phyloP scores from a whole-genome alignment of 176 grass and related monocot genomes.

The Cocos nucifera region DNA sequence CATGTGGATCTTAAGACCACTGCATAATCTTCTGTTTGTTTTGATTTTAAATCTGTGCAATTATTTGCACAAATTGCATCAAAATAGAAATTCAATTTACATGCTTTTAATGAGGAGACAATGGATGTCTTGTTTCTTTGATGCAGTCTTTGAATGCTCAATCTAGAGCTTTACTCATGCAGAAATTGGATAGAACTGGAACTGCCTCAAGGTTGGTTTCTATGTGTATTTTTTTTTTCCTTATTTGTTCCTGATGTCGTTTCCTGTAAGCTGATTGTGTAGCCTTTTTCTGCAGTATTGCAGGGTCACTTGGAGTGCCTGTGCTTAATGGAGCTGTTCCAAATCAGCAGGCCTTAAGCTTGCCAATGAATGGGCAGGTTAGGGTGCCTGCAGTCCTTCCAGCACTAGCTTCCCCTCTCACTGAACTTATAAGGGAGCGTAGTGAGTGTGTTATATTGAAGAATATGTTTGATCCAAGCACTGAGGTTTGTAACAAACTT shows the following conservation, averaged over 20 bases:
- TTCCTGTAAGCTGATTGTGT: not conserved
- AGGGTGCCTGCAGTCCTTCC: not conserved
- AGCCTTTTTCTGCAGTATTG: not conserved
- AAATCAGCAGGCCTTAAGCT: not conserved
- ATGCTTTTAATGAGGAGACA: too few relatives aligned
- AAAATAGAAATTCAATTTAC: too few relatives aligned
- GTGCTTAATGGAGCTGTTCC: constrained; percentile 4
- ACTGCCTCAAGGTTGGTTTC: too few relatives aligned
- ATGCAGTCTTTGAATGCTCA: too few relatives aligned
- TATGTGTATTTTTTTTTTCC: too few relatives aligned
- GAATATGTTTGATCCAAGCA: constrained; percentile 21
- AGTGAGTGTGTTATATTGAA: constrained; percentile 17
- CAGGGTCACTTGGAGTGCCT: not conserved
- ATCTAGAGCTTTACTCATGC: too few relatives aligned
- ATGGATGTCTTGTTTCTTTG: too few relatives aligned
- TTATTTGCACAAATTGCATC: too few relatives aligned
- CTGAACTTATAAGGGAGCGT: not conserved
- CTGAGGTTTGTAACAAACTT: constrained; percentile 5
- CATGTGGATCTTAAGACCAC: too few relatives aligned
- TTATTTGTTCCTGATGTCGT: not conserved
- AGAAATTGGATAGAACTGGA: too few relatives aligned
- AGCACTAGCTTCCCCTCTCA: not conserved
- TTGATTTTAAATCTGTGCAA: too few relatives aligned
- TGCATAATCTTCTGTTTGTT: too few relatives aligned
- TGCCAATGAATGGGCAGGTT: not conserved